Conservation (phyloP, 148 eudicot species). For the Oxyria digyna region DNA sequence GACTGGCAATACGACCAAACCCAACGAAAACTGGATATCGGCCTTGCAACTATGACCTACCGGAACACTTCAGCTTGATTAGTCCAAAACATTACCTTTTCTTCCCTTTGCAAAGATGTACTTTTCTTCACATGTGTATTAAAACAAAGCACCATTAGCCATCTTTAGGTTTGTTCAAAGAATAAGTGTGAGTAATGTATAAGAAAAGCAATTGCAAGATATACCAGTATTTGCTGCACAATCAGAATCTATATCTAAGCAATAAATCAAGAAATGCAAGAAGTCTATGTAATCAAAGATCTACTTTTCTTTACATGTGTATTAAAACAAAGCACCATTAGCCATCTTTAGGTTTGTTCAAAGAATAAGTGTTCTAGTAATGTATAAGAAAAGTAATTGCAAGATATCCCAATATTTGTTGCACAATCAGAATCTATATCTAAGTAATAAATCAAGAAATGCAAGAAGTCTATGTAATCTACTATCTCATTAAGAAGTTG, state of each 20-base stretch:
- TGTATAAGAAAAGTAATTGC: no score
- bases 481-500: not conserved
- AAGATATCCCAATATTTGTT: no score
- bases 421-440: no score
- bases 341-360: not conserved
- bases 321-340: conserved; percentile 11
- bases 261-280: not conserved
- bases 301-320: conserved; percentile 67
- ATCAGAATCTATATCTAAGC: no score
- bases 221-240: no score
- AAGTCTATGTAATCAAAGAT: not conserved
- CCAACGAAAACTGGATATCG: no score
- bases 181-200: no score
- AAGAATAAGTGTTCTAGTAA: no score
- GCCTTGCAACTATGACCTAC: no score
- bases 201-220: no score
- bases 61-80: not conserved
- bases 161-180: not conserved
- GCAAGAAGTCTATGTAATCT: not conserved
- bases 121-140: conserved; percentile 62
- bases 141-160: conserved; percentile 10
- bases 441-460: not conserved
- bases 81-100: conserved; percentile 49
- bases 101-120: conserved; percentile 73
- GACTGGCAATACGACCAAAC: no score